Conservation (phyloP, 2,329 filamentous ascomycete species). For the Pseudogymnoascus pannorum region DNA sequence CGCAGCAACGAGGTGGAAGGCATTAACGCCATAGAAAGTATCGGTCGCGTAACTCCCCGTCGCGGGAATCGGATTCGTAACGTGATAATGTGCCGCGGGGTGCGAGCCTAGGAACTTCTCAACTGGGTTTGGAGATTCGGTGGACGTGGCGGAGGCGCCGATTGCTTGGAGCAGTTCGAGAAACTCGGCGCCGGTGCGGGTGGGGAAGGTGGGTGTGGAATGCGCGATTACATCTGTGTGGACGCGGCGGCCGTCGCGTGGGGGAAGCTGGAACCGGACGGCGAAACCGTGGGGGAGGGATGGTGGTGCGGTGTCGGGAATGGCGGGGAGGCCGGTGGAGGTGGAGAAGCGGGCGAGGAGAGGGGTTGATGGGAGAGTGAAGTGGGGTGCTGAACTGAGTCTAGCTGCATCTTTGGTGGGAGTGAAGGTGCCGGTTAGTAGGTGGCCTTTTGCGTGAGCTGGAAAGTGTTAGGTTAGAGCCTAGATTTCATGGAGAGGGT, state of each 20-base stretch:
- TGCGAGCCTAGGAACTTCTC: slow-evolving; percentile 38
- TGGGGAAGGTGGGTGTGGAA: slow-evolving; percentile 45
- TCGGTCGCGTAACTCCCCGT: slow-evolving; percentile 42
- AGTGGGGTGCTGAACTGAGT: slow-evolving; percentile 43
- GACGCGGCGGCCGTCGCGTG: slow-evolving; percentile 30
- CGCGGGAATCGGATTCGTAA: slow-evolving; percentile 41
- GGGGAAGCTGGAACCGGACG: slow-evolving; percentile 39
- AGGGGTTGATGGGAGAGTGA: slow-evolving; percentile 37
- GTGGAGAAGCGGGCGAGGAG: slow-evolving; percentile 44
- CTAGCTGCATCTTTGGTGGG: slow-evolving; percentile 36
- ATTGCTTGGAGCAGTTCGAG: slow-evolving; percentile 41
- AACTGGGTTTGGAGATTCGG: slow-evolving; percentile 24
- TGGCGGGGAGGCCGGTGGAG: slow-evolving; percentile 42
- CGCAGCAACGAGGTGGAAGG: slow-evolving; percentile 38
- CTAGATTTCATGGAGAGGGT: neutral
- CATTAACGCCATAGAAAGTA: slow-evolving; percentile 42
- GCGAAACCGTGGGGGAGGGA: slow-evolving; percentile 43
- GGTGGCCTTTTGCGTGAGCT: slow-evolving; percentile 48
- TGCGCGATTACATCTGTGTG: slow-evolving; percentile 52
- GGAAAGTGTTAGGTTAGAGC: slow-evolving; percentile 1
- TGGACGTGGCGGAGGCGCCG: slow-evolving; percentile 24
- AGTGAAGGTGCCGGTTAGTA: slow-evolving; percentile 45
- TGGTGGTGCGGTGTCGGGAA: slow-evolving; percentile 42
- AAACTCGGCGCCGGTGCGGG: slow-evolving; percentile 44
- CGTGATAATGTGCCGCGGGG: slow-evolving; percentile 41